These are phyloP conservation scores for Hebeloma cylindrosporum DNA, from an alignment of 768 basidiomycete species.

Conservation along the genomic window DNA sequence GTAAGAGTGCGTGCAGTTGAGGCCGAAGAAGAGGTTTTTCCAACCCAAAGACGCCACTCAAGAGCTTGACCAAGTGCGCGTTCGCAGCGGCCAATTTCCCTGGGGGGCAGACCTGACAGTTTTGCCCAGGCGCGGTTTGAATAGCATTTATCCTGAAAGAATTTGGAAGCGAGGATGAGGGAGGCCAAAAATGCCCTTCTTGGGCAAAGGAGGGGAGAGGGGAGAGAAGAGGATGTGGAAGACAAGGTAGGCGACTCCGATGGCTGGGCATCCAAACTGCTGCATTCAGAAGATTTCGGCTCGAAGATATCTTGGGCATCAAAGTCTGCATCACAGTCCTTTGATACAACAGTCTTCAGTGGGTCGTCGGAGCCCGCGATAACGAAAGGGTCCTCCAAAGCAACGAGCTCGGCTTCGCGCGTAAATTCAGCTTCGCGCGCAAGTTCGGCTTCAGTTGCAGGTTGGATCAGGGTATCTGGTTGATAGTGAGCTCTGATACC, in stretches of 20 bases:
- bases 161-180: slow-evolving; percentile 88
- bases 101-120: slow-evolving; percentile 80
- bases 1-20: slow-evolving; percentile 38
- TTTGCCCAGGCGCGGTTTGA: slow-evolving; percentile 95
- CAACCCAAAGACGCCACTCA: slow-evolving; percentile 93
- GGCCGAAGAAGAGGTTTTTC: slow-evolving; percentile 49
- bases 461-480: slow-evolving; percentile 42
- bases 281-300: neutral
- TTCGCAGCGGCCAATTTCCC: slow-evolving; percentile 88
- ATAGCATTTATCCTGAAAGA: slow-evolving; percentile 91
- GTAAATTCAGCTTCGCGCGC: slow-evolving; percentile 43
- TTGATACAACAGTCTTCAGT: slow-evolving; percentile 50
- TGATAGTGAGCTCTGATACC: slow-evolving; percentile 43
- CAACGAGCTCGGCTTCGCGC: slow-evolving; percentile 36
- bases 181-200: slow-evolving; percentile 87
- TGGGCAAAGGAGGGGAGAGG: slow-evolving; percentile 83
- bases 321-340: slow-evolving; percentile 37
- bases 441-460: slow-evolving; percentile 44
- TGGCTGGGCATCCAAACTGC: slow-evolving; percentile 8
- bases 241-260: slow-evolving; percentile 16
- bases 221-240: slow-evolving; percentile 42
- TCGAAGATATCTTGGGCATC: slow-evolving; percentile 20
- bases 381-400: slow-evolving; percentile 13
- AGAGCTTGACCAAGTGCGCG: slow-evolving; percentile 83
- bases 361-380: slow-evolving; percentile 22